phyloP scores from a whole-genome alignment of 208 protist genomes.

The Leishmania lainsoni region DNA sequence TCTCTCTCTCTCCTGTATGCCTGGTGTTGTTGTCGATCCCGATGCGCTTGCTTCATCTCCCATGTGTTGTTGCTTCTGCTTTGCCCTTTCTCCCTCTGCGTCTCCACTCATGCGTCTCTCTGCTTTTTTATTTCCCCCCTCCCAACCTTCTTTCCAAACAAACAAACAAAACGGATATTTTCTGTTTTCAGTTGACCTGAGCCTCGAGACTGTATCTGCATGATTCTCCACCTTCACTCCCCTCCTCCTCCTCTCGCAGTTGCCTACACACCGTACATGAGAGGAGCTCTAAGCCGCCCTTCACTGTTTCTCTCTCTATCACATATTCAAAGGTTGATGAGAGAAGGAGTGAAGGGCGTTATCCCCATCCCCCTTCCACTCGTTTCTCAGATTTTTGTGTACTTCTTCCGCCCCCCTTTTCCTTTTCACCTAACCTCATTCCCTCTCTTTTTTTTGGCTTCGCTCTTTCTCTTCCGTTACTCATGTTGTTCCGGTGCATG shows the following conservation, averaged over 20 bases:
- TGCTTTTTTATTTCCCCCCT: not conserved
- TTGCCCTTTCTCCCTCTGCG: conserved; percentile 1
- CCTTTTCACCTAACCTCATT: not conserved
- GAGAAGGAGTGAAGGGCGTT: too few relatives aligned
- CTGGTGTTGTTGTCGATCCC: not conserved
- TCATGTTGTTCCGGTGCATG: not conserved
- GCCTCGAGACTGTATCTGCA: not conserved
- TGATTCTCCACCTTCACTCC: not conserved
- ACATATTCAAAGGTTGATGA: too few relatives aligned
- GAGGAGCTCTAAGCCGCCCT: not conserved
- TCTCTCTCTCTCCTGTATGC: not conserved
- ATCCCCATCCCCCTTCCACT: too few relatives aligned
- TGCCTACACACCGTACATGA: not conserved
- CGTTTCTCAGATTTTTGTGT: too few relatives aligned
- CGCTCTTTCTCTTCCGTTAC: not conserved
- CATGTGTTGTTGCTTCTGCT: not conserved
- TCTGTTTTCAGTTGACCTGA: not conserved
- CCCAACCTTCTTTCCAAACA: not conserved
- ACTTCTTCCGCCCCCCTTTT: not conserved
- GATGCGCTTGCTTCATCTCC: not conserved
- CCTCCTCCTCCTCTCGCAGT: not conserved
- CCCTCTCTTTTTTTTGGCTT: not conserved
- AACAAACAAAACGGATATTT: too few relatives aligned
- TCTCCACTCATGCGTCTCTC: not conserved
- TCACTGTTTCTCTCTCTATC: not conserved